Evolutionary conservation across 1,284 basidiomycete genomes (phyloP), one percentile per base, ranked within the genome.

Genomic region (Microstroma glucosiphilum): DNA sequence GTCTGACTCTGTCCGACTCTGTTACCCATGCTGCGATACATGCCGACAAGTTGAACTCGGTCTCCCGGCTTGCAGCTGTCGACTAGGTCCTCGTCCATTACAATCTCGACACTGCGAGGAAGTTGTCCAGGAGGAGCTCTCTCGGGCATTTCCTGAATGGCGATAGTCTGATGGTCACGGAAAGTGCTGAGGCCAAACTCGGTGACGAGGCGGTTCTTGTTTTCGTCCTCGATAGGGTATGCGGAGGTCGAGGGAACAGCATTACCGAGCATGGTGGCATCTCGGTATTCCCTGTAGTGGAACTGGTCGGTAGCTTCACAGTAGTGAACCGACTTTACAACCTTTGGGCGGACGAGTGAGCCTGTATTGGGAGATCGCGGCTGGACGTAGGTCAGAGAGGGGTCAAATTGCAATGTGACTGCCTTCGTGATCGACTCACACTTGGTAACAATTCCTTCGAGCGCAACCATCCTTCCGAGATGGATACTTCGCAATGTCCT

Each of bases 71-170:
- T 98, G 81, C 92, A 96, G 75, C 86, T 88, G 81, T 98, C 96
- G 43, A 98, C 96, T 60, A 98, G 83, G 80, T 99, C 96, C 73
- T 97, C 94, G 69, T 96, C 92, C 72, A 98, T 83, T 49, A 97
- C 91, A 57, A 98, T 89, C 78, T 98, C 96, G 51, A 93, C 90
- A 74, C 91, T 92, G 48, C 96, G 85, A 49, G 96, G 96, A 53
- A 99, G 83, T 80, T 98, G 94, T 30, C 96, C 96, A 21, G 96
- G 89, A 19, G 96, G 96, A 8, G 96, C 93, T 15, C 94, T 87
- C 81, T 99, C 96, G 0, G 96, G 96, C 94, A 98, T 98, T 79
- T 99, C 96, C 81, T 99, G 96, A 67, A 99, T 96, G 77, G 88
- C 92, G 77, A 98, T 91, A 69, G 91, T 87, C 81, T 99, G 96